Percentiles rank a stretch among this genome's conserved stretches.
Evolutionary conservation across 2,329 filamentous ascomycete species (phyloP).

Genomic region (Pseudomassariella vexata): DNA sequence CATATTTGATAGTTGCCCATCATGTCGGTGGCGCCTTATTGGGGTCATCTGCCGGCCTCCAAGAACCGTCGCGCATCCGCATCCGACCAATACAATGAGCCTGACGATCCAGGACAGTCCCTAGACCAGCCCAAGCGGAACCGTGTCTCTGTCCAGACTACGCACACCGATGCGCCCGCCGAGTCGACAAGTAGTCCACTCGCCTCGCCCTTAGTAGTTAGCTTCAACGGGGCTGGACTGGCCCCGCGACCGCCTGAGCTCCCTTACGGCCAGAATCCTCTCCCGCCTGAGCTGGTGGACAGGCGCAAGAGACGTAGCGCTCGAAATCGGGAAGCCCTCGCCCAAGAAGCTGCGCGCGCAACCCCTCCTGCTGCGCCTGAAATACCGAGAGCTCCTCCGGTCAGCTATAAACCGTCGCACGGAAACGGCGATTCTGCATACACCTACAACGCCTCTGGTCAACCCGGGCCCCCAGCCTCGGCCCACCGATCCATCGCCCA

Average conservation of each 20-base stretch:
- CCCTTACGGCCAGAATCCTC: constrained; percentile 37
- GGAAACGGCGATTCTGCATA: constrained; percentile 27
- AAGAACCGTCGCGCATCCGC: constrained; percentile 34
- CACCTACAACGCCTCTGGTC: constrained; percentile 22
- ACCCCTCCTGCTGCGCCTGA: constrained; percentile 52
- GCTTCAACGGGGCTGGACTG: constrained; percentile 44
- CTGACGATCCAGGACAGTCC: constrained; percentile 24
- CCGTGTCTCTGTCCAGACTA: constrained; percentile 50
- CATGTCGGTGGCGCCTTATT: constrained; percentile 37
- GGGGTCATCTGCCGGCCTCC: constrained; percentile 50
- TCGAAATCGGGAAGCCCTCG: constrained; percentile 34
- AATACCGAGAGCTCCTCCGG: constrained; percentile 51
- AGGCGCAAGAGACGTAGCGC: constrained; percentile 36
- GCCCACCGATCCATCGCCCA: constrained; percentile 18
- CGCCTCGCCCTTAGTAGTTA: constrained; percentile 47
- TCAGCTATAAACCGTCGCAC: constrained; percentile 49
- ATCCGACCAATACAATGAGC: constrained; percentile 25
- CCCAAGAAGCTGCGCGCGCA: constrained; percentile 27
- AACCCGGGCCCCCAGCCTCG: constrained; percentile 21
- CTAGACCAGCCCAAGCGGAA: constrained; percentile 39
- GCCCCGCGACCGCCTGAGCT: constrained; percentile 55
- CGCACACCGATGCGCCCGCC: constrained; percentile 47
- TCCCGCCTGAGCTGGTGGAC: constrained; percentile 36
- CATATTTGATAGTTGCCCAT: constrained; percentile 4
- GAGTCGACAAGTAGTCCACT: constrained; percentile 55